These are phyloP conservation scores for Pichia norvegensis DNA, from an alignment of 1,139 yeast species.

Conservation along the genomic window DNA sequence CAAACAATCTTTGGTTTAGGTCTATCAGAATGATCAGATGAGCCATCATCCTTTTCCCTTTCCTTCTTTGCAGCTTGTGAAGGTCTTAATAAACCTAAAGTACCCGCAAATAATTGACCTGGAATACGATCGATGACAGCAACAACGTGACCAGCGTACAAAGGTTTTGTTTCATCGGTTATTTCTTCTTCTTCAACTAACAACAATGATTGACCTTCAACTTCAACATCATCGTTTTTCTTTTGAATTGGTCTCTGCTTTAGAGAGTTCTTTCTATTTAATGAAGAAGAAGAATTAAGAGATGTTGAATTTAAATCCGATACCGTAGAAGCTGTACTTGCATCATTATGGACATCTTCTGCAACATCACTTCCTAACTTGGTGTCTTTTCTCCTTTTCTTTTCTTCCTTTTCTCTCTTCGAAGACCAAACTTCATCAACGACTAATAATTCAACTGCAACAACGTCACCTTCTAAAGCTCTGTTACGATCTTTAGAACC, in stretches of 20 bases:
- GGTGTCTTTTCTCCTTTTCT: constrained; percentile 83
- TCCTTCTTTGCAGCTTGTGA: constrained; percentile 89
- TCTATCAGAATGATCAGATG: constrained; percentile 32
- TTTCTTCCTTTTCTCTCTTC: constrained; percentile 93
- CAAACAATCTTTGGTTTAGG: constrained; percentile 87
- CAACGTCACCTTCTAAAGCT: constrained; percentile 93
- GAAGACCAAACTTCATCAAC: constrained; percentile 98
- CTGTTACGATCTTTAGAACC: constrained; percentile 98
- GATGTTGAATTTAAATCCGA: constrained; percentile 17
- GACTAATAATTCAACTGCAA: constrained; percentile 85
- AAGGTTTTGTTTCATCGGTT: constrained; percentile 85
- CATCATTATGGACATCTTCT: constrained; percentile 66
- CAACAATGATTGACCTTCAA: constrained; percentile 89
- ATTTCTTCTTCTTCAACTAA: constrained; percentile 94
- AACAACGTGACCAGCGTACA: constrained; percentile 96
- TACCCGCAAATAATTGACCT: constrained; percentile 91
- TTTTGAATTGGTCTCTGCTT: constrained; percentile 97
- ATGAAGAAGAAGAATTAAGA: constrained; percentile 22
- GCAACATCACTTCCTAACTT: constrained; percentile 32
- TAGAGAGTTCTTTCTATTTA: constrained; percentile 82
- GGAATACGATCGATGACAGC: constrained; percentile 97
- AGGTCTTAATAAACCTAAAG: constrained; percentile 87
- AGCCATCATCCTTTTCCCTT: constrained; percentile 35
- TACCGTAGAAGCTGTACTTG: constrained; percentile 38
- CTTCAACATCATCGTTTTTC: constrained; percentile 96